Conservation (phyloP, 768 basidiomycete genomes). For the Leccinum longicurvipes region DNA sequence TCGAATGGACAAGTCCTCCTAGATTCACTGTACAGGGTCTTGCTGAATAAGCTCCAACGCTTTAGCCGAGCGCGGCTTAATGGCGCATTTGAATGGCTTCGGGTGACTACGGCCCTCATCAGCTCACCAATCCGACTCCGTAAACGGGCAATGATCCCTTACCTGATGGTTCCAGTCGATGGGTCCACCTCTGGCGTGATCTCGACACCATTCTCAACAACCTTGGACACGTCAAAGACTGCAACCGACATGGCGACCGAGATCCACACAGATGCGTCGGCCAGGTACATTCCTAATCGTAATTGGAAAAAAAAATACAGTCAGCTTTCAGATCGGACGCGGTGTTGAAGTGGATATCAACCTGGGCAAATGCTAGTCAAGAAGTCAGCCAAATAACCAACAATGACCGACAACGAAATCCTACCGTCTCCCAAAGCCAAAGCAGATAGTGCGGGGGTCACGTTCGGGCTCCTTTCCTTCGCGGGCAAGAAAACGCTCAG, state of each 20-base stretch:
- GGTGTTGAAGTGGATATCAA: conserved; percentile 1
- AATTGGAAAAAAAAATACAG: not conserved
- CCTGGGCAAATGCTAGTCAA: conserved; percentile 28
- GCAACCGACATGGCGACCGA: conserved; percentile 44
- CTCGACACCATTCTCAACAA: conserved; percentile 42
- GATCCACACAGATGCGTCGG: conserved; percentile 49
- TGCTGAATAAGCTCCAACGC: conserved; percentile 52
- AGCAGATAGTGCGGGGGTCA: conserved; percentile 60
- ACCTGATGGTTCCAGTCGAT: conserved; percentile 66
- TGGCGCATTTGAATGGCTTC: conserved; percentile 56
- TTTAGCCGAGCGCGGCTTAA: conserved; percentile 59
- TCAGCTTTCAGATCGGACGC: conserved; percentile 26
- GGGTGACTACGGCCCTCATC: conserved; percentile 43
- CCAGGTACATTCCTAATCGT: conserved; percentile 45
- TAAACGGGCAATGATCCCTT: not conserved
- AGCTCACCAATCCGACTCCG: not conserved
- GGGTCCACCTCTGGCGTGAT: conserved; percentile 54
- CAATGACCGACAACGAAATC: conserved; percentile 16
- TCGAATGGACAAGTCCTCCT: not conserved
- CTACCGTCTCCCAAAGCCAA: conserved; percentile 66
- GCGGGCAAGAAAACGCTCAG: conserved; percentile 53
- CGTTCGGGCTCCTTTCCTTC: conserved; percentile 38
- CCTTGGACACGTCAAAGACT: conserved; percentile 45
- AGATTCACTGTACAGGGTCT: conserved; percentile 32
- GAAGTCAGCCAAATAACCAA: conserved; percentile 5